phyloP scores from a whole-genome alignment of 768 basidiomycete genomes.

The Lactarius evosmus region DNA sequence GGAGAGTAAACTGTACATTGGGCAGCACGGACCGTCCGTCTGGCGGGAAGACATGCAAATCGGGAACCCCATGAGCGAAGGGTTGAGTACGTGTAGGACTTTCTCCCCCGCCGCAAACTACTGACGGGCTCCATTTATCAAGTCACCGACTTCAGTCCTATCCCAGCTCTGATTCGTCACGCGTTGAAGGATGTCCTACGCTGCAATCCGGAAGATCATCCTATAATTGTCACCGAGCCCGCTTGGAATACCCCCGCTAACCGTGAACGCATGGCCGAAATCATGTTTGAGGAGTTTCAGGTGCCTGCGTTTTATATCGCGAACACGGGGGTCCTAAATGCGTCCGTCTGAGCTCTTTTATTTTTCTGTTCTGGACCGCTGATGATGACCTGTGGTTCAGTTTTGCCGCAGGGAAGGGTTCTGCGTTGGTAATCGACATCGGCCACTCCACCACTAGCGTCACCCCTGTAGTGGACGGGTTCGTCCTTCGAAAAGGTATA shows the following conservation, averaged over 20 bases:
- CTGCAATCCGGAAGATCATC: constrained; percentile 78
- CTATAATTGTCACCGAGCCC: constrained; percentile 89
- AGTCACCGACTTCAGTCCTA: constrained; percentile 77
- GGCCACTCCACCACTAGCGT: constrained; percentile 88
- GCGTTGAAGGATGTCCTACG: constrained; percentile 75
- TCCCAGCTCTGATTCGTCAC: constrained; percentile 68
- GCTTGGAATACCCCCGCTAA: constrained; percentile 96
- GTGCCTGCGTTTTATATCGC: constrained; percentile 96
- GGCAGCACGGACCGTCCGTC: constrained; percentile 83
- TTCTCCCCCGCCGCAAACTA: neutral
- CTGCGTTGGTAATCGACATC: constrained; percentile 94
- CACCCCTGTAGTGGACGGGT: constrained; percentile 95
- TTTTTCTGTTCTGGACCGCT: neutral
- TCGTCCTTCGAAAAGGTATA: constrained; percentile 90
- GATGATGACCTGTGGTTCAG: constrained; percentile 40
- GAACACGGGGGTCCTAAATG: constrained; percentile 89
- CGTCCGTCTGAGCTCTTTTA: constrained; percentile 46
- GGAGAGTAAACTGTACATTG: constrained; percentile 67
- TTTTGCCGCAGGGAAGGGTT: constrained; percentile 94
- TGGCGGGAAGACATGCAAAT: constrained; percentile 93
- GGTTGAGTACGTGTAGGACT: constrained; percentile 61
- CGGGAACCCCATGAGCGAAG: constrained; percentile 76
- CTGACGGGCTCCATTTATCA: constrained; percentile 1
- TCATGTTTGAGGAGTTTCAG: constrained; percentile 95
- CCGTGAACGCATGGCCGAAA: constrained; percentile 91